Conservation (phyloP, 148 eudicot species). For the Dianthus caryophyllus region DNA sequence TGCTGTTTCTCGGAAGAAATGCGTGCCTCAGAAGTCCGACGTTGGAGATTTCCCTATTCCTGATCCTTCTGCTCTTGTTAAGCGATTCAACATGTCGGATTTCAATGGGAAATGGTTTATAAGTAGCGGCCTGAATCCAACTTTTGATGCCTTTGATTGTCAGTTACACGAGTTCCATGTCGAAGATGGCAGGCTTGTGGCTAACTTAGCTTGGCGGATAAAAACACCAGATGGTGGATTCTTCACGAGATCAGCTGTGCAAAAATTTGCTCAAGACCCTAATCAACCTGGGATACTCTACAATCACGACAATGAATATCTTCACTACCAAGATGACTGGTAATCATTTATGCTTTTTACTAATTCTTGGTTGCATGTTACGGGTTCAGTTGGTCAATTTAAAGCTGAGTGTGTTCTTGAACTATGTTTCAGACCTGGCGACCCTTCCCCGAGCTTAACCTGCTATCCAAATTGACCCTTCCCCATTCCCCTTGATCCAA, state of each 20-base stretch:
- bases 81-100: conserved; percentile 62
- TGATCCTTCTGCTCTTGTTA: conserved; percentile 56
- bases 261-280: conserved; percentile 89
- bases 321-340: conserved; percentile 99
- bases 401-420: too few relatives aligned
- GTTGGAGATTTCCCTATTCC: conserved; percentile 95
- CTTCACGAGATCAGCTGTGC: conserved; percentile 78
- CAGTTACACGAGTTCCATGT: conserved; percentile 83
- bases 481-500: too few relatives aligned
- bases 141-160: conserved; percentile 85
- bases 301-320: conserved; percentile 97
- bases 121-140: conserved; percentile 83
- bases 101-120: conserved; percentile 89
- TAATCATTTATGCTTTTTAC: conserved; percentile 24
- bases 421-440: too few relatives aligned
- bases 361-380: too few relatives aligned
- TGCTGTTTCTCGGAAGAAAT: conserved; percentile 94
- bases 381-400: too few relatives aligned
- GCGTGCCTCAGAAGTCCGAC: conserved; percentile 90
- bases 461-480: too few relatives aligned
- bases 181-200: conserved; percentile 73
- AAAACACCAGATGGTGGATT: conserved; percentile 84
- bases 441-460: too few relatives aligned
- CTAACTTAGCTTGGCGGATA: conserved; percentile 75
- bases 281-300: conserved; percentile 68